Base-by-base conservation (phyloP, 1,139 yeast genomes). In the Schwanniomyces etchellsii region DNA sequence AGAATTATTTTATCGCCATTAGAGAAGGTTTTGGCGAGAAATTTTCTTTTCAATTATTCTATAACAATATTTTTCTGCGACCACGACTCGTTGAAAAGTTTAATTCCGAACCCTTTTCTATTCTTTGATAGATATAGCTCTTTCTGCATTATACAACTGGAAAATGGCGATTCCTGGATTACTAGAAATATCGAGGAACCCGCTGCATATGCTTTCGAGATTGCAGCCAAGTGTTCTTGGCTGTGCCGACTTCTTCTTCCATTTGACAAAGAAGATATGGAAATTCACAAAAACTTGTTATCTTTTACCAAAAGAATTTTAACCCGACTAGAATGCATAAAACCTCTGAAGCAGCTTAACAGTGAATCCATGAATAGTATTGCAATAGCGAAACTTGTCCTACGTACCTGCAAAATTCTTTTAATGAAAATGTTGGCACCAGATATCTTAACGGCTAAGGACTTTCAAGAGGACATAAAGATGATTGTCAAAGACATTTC, bases 211-310 rank as follows among this genome's bases (percentile, higher is more conserved):
- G 25, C 35, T 11, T 33, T 29, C 29, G 35, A 33, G 22, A 27
- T 27, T 9, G 35, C 35, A 5, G 29, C 35, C 7, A 33, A 33
- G 24, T 16, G 28, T 14, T 12, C 33, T 7, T 33, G 35, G 35
- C 17, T 33, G 25, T 33, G 33, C 21, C 22, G 35, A 5, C 20
- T 30, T 5, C 17, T 14, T 14, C 23, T 29, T 4, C 35, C 35
- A 11, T 29, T 33, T 15, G 16, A 24, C 11, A 14, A 24, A 17
- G 5, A 5, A 5, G 16, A 24, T 24, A 10, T 11, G 7, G 14
- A 11, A 6, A 14, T 12, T 10, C 26, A 27, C 21, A 10, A 17
- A 12, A 20, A 14, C 14, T 15, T 33, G 11, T 20, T 25, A 10
- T 10, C 16, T 11, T 20, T 27, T 5, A 30, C 23, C 14, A 18